These are phyloP conservation scores for Xylaria intraflava DNA, from an alignment of 495 filamentous ascomycete species.

Conservation along the genomic window DNA sequence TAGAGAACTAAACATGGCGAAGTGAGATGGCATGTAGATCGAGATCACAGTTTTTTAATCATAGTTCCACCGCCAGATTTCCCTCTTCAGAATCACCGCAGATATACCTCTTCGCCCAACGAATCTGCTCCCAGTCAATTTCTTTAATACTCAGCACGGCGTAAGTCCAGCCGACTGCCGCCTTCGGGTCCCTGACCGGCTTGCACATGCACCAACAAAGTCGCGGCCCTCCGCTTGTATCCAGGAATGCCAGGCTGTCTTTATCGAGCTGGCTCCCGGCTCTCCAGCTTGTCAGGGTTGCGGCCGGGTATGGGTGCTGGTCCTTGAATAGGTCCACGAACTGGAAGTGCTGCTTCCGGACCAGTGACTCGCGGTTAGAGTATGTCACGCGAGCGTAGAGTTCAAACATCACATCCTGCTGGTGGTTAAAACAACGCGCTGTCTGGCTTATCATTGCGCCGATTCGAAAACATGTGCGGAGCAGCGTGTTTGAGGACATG, in stretches of 20 bases:
- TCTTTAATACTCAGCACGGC: slow-evolving; percentile 48
- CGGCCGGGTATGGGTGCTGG: slow-evolving; percentile 45
- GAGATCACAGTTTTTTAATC: background rate
- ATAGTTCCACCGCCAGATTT: background rate
- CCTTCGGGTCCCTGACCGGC: slow-evolving; percentile 38
- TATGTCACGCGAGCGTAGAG: slow-evolving; percentile 51
- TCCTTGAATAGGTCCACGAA: slow-evolving; percentile 55
- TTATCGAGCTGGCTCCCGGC: slow-evolving; percentile 39
- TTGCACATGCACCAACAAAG: slow-evolving; percentile 51
- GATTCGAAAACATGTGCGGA: slow-evolving; percentile 57
- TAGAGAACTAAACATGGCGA: background rate
- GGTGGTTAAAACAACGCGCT: slow-evolving; percentile 21
- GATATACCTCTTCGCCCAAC: slow-evolving; percentile 25
- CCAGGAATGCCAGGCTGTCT: slow-evolving; percentile 40
- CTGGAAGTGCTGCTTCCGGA: slow-evolving; percentile 50
- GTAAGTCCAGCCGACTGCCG: slow-evolving; percentile 36
- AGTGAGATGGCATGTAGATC: background rate
- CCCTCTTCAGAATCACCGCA: slow-evolving; percentile 12
- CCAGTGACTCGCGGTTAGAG: slow-evolving; percentile 40
- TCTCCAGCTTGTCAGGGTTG: slow-evolving; percentile 44
- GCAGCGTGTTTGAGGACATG: slow-evolving; percentile 35
- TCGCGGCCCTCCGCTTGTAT: slow-evolving; percentile 18
- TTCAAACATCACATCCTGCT: slow-evolving; percentile 47
- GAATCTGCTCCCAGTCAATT: slow-evolving; percentile 47
- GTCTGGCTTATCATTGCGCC: slow-evolving; percentile 49